Percentiles rank a stretch among this genome's conserved stretches.
Conservation (phyloP, 2,329 filamentous ascomycete genomes). For the Hypoxylon sp. region DNA sequence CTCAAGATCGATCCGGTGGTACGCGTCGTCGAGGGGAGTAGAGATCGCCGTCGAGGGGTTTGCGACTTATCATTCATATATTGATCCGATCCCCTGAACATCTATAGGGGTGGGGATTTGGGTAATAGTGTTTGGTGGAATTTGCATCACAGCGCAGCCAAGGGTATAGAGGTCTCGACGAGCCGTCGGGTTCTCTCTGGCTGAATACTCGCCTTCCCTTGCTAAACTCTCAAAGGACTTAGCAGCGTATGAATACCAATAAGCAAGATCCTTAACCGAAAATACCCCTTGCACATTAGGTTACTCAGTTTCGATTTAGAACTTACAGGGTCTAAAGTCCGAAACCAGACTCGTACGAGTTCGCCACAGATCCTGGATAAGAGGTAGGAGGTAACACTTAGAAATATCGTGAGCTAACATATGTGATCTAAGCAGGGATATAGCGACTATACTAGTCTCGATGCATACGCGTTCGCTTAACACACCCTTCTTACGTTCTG, state of each 20-base stretch:
- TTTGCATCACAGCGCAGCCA: slow-evolving; percentile 6
- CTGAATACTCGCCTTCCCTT: slow-evolving; percentile 8
- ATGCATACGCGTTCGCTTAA: slow-evolving; percentile 8
- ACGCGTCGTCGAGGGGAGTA: slow-evolving; percentile 27
- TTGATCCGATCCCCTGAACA: slow-evolving; percentile 8
- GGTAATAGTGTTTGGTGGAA: not conserved
- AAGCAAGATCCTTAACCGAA: slow-evolving; percentile 14
- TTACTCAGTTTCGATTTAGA: slow-evolving; percentile 28
- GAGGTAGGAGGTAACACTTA: too few species aligned
- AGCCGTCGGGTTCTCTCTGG: not conserved
- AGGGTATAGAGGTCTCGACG: slow-evolving; percentile 15
- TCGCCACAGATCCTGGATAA: slow-evolving; percentile 3
- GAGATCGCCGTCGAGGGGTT: slow-evolving; percentile 34
- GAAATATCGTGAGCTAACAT: too few species aligned
- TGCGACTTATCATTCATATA: slow-evolving; percentile 31
- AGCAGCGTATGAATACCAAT: slow-evolving; percentile 2
- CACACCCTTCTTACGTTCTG: slow-evolving; percentile 1
- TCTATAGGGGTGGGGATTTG: slow-evolving; percentile 12
- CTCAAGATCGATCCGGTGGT: slow-evolving; percentile 24
- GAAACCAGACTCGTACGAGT: slow-evolving; percentile 15
- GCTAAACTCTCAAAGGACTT: slow-evolving; percentile 13
- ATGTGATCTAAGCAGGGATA: slow-evolving; percentile 14
- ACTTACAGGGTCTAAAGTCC: slow-evolving; percentile 2
- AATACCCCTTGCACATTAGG: slow-evolving; percentile 21
- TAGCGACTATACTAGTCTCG: slow-evolving; percentile 10